These are phyloP conservation scores for Starmera dryadoides DNA, from an alignment of 805 yeast species.

Conservation along the genomic window DNA sequence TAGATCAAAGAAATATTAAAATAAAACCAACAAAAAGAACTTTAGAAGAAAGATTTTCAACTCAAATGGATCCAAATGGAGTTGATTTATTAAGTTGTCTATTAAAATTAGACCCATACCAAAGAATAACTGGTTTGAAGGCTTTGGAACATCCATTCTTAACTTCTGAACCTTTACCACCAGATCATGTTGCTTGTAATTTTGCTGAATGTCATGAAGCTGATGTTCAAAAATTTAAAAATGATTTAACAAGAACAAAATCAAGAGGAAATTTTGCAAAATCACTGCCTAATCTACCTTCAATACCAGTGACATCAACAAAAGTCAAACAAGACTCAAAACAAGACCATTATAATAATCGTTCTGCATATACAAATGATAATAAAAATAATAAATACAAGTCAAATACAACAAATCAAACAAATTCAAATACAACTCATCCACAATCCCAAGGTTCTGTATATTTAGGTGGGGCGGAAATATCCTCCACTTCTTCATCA, in stretches of 20 bases:
- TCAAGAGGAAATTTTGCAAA: not conserved
- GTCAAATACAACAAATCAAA: not conserved
- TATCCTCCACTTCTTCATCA: too few relatives aligned
- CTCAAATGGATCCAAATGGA: slow-evolving; percentile 32
- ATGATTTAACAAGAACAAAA: slow-evolving; percentile 6
- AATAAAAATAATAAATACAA: not conserved
- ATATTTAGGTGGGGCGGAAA: too few relatives aligned
- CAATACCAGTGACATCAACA: slow-evolving; percentile 2
- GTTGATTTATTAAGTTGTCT: slow-evolving; percentile 53
- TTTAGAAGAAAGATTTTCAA: slow-evolving; percentile 41
- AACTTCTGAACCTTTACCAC: slow-evolving; percentile 58
- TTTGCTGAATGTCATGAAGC: slow-evolving; percentile 88
- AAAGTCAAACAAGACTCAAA: not conserved
- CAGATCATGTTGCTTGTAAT: slow-evolving; percentile 34
- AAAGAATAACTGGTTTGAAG: slow-evolving; percentile 70
- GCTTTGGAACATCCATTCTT: slow-evolving; percentile 73
- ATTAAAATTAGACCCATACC: slow-evolving; percentile 61
- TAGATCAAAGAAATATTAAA: slow-evolving; percentile 34
- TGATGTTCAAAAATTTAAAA: slow-evolving; percentile 55
- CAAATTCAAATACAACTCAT: not conserved
- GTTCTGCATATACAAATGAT: too few relatives aligned
- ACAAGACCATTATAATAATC: not conserved
- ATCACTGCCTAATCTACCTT: slow-evolving; percentile 1
- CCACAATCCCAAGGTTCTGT: too few relatives aligned
- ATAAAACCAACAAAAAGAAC: slow-evolving; percentile 32